These are phyloP conservation scores for Cutaneotrichosporon dermatis DNA, from an alignment of 1,284 basidiomycete genomes.

Conservation along the genomic window DNA sequence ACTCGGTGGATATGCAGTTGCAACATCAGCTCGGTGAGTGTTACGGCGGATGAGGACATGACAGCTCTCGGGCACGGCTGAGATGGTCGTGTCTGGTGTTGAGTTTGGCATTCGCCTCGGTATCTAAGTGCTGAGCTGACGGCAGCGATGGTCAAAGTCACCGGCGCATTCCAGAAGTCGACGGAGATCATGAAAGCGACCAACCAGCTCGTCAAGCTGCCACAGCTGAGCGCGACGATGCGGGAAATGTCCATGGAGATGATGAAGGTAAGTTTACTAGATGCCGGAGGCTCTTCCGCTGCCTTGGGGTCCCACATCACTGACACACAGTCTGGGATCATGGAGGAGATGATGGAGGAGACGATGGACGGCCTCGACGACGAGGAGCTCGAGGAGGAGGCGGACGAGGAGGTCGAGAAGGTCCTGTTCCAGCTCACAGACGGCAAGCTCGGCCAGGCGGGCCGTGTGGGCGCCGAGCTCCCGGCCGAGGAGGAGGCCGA, in stretches of 20 bases:
- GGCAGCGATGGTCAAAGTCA: constrained; percentile 95
- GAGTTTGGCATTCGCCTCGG: not conserved
- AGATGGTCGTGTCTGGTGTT: too few species aligned
- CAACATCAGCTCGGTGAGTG: constrained; percentile 84
- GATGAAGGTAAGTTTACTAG: constrained; percentile 93
- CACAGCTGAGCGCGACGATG: constrained; percentile 89
- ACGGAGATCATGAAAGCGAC: constrained; percentile 99
- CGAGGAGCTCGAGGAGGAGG: constrained; percentile 93
- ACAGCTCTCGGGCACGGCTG: too few species aligned
- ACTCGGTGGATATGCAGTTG: constrained; percentile 86
- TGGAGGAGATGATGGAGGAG: constrained; percentile 91
- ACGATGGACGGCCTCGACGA: constrained; percentile 73
- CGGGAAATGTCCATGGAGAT: constrained; percentile 98
- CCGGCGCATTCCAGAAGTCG: constrained; percentile 91
- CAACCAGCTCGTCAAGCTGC: constrained; percentile 83
- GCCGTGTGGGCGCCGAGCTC: constrained; percentile 64
- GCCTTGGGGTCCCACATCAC: too few species aligned
- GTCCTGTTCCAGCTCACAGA: constrained; percentile 93
- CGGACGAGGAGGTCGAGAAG: constrained; percentile 95
- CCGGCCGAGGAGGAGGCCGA: constrained; percentile 74
- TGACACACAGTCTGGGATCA: constrained; percentile 70
- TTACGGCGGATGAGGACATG: too few species aligned
- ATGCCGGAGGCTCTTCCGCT: too few species aligned
- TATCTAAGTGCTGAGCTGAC: not conserved
- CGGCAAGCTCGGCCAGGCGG: constrained; percentile 84